These are phyloP conservation scores for Volutella citrinella DNA, from an alignment of 2,329 filamentous ascomycete species.

Conservation along the genomic window DNA sequence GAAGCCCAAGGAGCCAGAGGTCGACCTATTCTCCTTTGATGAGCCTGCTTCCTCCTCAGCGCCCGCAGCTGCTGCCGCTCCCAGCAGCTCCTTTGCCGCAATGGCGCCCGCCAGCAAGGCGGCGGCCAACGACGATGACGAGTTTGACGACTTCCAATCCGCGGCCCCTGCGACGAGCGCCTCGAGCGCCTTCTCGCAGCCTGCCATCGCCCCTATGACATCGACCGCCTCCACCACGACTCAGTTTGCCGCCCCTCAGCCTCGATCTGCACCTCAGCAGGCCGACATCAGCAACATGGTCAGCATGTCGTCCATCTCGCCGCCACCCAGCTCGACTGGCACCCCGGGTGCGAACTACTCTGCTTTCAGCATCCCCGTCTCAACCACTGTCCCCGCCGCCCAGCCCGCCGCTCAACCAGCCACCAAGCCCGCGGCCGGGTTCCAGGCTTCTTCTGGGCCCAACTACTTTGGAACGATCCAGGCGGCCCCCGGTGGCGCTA, in stretches of 20 bases:
- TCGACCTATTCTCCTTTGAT: constrained; percentile 91
- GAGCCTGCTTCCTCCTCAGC: constrained; percentile 59
- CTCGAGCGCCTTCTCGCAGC: constrained; percentile 31
- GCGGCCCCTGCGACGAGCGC: constrained; percentile 61
- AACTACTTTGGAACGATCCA: constrained; percentile 94
- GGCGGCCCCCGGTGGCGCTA: constrained; percentile 30
- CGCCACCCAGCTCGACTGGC: constrained; percentile 56
- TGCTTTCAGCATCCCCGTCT: constrained; percentile 46
- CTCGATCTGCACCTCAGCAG: constrained; percentile 78
- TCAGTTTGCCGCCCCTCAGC: constrained; percentile 79
- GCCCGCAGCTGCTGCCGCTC: constrained; percentile 39
- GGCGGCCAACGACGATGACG: constrained; percentile 64
- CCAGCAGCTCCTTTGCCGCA: constrained; percentile 46
- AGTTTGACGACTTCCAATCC: constrained; percentile 97
- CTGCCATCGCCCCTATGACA: constrained; percentile 46
- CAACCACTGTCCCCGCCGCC: constrained; percentile 34
- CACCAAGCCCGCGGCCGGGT: constrained; percentile 61
- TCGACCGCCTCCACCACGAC: constrained; percentile 53
- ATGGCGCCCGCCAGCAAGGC: constrained; percentile 30
- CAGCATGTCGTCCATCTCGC: constrained; percentile 77
- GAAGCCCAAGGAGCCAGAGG: constrained; percentile 84
- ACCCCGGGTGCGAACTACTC: constrained; percentile 62
- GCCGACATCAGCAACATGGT: constrained; percentile 78
- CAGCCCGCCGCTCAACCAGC: no score
- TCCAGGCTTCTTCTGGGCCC: constrained; percentile 69